A percentile compares a stretch with the other conserved stretches of the same genome.
These are phyloP conservation scores for Venturiaceae sp. DNA, from an alignment of 2,329 filamentous ascomycete genomes.

Conservation along the genomic window DNA sequence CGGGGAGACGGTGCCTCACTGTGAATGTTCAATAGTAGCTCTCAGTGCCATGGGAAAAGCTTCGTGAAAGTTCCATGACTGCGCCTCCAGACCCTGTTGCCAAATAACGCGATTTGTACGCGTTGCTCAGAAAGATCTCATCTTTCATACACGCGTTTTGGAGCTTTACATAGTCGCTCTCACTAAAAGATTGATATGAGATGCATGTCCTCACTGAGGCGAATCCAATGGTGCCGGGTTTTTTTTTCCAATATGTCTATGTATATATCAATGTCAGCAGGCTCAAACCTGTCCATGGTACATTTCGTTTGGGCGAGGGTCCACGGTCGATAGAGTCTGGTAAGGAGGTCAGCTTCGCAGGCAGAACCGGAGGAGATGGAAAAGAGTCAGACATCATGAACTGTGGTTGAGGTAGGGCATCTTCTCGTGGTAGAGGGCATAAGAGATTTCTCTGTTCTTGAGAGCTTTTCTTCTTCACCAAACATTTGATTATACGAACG, in stretches of 20 bases:
- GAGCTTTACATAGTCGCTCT: too few species aligned
- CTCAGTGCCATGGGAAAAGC: too few species aligned
- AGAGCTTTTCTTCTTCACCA: neutral
- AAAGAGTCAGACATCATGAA: neutral
- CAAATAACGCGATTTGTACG: too few species aligned
- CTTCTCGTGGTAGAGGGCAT: neutral
- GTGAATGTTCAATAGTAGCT: too few species aligned
- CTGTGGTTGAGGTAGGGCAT: neutral
- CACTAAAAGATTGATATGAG: neutral
- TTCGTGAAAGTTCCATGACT: too few species aligned
- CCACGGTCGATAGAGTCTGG: neutral
- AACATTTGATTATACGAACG: too few species aligned
- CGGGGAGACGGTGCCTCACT: too few species aligned
- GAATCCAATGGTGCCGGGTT: neutral
- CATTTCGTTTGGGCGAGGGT: too few species aligned
- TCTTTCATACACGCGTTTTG: too few species aligned
- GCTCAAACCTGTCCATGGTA: neutral
- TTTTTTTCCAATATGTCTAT: neutral
- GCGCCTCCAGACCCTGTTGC: too few species aligned
- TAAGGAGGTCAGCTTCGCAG: neutral
- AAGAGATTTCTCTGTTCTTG: neutral
- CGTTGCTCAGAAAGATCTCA: too few species aligned
- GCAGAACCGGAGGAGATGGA: too few species aligned
- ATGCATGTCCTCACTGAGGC: neutral
- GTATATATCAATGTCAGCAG: neutral